Evolutionary conservation across 306 rosid genomes (phyloP).

Genomic region (Sphenostylis stenocarpa): DNA sequence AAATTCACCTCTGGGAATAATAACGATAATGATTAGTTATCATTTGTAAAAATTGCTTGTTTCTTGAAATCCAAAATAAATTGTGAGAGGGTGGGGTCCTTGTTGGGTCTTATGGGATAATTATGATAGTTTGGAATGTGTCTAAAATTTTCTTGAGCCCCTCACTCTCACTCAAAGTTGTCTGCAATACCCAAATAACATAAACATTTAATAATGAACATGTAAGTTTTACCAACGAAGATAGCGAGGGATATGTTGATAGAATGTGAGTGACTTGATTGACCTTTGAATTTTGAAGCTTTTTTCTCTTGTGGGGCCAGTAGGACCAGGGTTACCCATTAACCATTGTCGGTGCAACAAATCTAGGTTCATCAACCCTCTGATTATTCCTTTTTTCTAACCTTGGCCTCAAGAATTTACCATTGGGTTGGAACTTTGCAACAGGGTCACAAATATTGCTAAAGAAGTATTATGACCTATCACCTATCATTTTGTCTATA

Average conservation of each 20-base stretch:
- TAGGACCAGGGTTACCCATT: too few species aligned
- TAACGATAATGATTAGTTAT: constrained; percentile 17
- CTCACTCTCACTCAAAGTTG: neutral
- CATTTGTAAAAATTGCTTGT: neutral
- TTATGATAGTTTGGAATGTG: constrained; percentile 1
- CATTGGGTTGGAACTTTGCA: constrained; percentile 14
- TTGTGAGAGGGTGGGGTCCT: constrained; percentile 3
- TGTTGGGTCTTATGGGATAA: constrained; percentile 13
- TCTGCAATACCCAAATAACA: neutral
- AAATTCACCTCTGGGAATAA: constrained; percentile 5
- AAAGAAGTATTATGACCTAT: neutral
- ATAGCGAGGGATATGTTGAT: neutral
- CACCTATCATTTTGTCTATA: constrained; percentile 10
- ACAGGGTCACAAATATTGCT: constrained; percentile 21
- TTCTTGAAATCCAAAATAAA: constrained; percentile 2
- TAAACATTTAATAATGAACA: neutral
- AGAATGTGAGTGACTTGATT: constrained; percentile 7
- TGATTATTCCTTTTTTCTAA: constrained; percentile 8
- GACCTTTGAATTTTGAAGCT: constrained; percentile 26
- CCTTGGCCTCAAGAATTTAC: constrained; percentile 19
- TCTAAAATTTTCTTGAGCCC: constrained; percentile 10
- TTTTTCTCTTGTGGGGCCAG: too few species aligned
- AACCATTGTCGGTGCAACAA: constrained; percentile 50
- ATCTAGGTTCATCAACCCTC: neutral
- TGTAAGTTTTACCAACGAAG: neutral